Evolutionary conservation across 352 stramenopile genomes (phyloP).

Genomic region (Pythium plurisporium): DNA sequence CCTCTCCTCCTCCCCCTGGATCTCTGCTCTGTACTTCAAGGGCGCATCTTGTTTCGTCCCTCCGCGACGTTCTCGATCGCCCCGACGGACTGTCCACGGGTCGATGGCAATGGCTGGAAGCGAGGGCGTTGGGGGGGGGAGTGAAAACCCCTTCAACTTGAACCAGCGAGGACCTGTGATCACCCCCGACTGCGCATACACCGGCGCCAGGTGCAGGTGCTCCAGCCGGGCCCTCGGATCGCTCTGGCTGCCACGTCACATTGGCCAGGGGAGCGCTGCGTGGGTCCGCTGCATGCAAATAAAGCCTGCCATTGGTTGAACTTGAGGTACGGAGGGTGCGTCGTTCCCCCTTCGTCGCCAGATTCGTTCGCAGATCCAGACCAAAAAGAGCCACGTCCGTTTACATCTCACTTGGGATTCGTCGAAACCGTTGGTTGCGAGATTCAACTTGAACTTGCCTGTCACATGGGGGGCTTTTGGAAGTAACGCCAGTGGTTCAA

Average conservation of each 20-base stretch:
- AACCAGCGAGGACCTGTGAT: not conserved
- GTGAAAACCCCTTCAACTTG: constrained; percentile 6
- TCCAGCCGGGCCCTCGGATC: too few relatives aligned
- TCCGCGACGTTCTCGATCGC: too few relatives aligned
- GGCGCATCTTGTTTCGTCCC: too few relatives aligned
- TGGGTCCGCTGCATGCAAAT: too few relatives aligned
- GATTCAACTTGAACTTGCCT: constrained; percentile 21
- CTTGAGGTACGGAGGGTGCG: not conserved
- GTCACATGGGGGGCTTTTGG: constrained; percentile 3
- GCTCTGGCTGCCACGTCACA: too few relatives aligned
- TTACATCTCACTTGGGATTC: not conserved
- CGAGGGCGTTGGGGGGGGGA: too few relatives aligned
- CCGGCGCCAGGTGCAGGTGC: too few relatives aligned
- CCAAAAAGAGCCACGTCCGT: constrained; percentile 4
- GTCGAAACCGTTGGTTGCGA: not conserved
- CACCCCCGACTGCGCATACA: not conserved
- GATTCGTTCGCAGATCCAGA: constrained; percentile 1
- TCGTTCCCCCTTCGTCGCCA: not conserved
- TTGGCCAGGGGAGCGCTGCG: too few relatives aligned
- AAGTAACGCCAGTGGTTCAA: constrained; percentile 13
- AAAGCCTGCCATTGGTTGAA: too few relatives aligned
- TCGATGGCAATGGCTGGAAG: not conserved
- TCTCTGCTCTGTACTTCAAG: too few relatives aligned
- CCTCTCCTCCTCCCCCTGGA: too few relatives aligned
- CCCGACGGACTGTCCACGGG: not conserved